Base-by-base conservation (phyloP, 805 yeast species). In the Candida oleophila region DNA sequence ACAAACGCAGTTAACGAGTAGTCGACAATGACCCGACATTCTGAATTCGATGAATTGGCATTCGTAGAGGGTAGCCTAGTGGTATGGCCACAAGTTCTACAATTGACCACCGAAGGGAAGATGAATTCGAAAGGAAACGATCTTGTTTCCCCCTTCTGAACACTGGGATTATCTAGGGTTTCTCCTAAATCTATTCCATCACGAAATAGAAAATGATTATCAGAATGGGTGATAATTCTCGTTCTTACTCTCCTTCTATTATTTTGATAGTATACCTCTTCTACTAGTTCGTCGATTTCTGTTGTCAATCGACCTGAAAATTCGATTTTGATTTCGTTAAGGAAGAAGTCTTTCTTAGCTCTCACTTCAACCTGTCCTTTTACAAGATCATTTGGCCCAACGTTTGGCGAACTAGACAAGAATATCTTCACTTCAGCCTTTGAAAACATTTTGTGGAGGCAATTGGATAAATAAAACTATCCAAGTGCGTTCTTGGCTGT, bases 1-100 rank as follows among this genome's bases (percentile, higher is more conserved):
- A 65, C 68, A 64, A 66, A 66, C 67, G 70, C 73, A 66, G 65
- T 67, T 71, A 68, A 68, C 65, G 71, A 72, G 72, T 68, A 65
- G 72, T 64, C 66, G 71, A 72, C 71, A 67, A 71, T 72, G 71
- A 71, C 53, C 12, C 9, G 5, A 14, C 20, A 15, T 7, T 12
- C 19, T 34, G 38, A 18, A 34, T 34, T 15, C 19, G 20, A 7
- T 15, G 38, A 7, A 15, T 12, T 15, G 12, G 9, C 5, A 34
- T 18, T 34, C 8, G 49, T 41, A 34, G 38, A 34, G 5, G 30
- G 30, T 11, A 25, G 11, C 11, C 30, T 25, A 25, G 30, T 25
- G 11, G 9, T 11, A 7, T 11, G 5, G 9, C 30, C 30, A 25
- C 30, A 25, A 25, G 9, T 25, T 25, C 11, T 25, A 25, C 30